phyloP scores from a whole-genome alignment of 331 rosid species.

The Cydonia oblonga region DNA sequence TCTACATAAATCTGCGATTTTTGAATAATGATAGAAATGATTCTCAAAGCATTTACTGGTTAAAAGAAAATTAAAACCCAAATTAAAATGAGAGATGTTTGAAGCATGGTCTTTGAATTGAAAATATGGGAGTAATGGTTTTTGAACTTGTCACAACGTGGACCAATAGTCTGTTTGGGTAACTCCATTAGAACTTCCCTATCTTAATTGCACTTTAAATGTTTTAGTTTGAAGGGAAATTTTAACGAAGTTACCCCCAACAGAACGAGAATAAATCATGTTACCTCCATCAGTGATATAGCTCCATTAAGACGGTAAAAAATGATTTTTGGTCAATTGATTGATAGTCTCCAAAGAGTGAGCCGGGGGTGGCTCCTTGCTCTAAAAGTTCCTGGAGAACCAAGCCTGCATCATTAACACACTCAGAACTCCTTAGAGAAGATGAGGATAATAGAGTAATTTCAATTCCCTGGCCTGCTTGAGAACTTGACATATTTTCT shows the following conservation, averaged over 20 bases:
- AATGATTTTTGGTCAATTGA: conserved; percentile 48
- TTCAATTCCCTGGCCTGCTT: conserved; percentile 49
- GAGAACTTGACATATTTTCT: conserved; percentile 36
- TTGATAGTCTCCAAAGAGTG: conserved; percentile 41
- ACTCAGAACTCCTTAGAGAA: conserved; percentile 39
- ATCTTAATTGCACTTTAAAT: neutral
- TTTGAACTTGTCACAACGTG: neutral
- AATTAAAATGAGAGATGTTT: too few relatives aligned
- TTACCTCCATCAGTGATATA: conserved; percentile 44
- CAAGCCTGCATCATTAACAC: conserved; percentile 49
- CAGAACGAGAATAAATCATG: neutral
- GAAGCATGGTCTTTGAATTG: too few relatives aligned
- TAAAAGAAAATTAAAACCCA: neutral
- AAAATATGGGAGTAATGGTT: neutral
- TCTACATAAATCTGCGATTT: neutral
- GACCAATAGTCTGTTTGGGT: neutral
- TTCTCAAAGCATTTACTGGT: neutral
- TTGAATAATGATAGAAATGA: neutral
- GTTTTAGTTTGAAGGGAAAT: too few relatives aligned
- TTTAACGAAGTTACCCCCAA: too few relatives aligned
- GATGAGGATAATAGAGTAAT: conserved; percentile 69
- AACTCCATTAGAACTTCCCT: neutral
- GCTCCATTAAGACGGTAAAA: conserved; percentile 37
- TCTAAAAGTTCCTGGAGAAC: conserved; percentile 76
- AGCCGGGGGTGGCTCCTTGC: conserved; percentile 46